Conservation (phyloP, 1,284 basidiomycete genomes). For the Leccinum fallax region DNA sequence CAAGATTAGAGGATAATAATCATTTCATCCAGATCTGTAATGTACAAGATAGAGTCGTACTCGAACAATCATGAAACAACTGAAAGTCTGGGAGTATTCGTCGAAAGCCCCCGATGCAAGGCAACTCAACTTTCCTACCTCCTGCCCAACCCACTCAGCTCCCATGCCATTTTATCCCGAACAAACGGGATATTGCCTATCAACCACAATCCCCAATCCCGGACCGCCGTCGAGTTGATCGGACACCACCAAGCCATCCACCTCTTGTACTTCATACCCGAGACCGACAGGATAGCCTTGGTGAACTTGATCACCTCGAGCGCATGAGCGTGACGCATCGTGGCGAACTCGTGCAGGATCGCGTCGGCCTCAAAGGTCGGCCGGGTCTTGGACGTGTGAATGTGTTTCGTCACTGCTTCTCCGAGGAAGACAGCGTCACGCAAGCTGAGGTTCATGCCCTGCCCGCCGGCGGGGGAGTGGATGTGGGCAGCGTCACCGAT, state of each 20-base stretch:
- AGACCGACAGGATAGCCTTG: slow-evolving; percentile 23
- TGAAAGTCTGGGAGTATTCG: not conserved
- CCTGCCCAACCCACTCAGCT: slow-evolving; percentile 29
- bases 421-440: not conserved
- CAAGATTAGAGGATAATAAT: no score
- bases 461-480: slow-evolving; percentile 48
- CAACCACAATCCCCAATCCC: slow-evolving; percentile 26
- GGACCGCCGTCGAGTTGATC: slow-evolving; percentile 10
- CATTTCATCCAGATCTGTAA: no score
- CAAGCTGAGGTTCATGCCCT: slow-evolving; percentile 50
- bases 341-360: slow-evolving; percentile 22
- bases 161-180: slow-evolving; percentile 24
- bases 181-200: slow-evolving; percentile 16
- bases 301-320: slow-evolving; percentile 29
- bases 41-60: not conserved
- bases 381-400: not conserved
- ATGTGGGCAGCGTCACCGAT: slow-evolving; percentile 50
- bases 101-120: not conserved
- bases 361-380: slow-evolving; percentile 21
- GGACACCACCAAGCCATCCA: slow-evolving; percentile 29
- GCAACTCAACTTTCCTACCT: not conserved
- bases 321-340: slow-evolving; percentile 22
- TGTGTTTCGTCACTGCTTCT: not conserved
- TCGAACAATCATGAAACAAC: not conserved
- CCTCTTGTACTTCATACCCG: slow-evolving; percentile 8